These are phyloP conservation scores for Tetracladium setigerum DNA, from an alignment of 495 filamentous ascomycete genomes.

Conservation along the genomic window DNA sequence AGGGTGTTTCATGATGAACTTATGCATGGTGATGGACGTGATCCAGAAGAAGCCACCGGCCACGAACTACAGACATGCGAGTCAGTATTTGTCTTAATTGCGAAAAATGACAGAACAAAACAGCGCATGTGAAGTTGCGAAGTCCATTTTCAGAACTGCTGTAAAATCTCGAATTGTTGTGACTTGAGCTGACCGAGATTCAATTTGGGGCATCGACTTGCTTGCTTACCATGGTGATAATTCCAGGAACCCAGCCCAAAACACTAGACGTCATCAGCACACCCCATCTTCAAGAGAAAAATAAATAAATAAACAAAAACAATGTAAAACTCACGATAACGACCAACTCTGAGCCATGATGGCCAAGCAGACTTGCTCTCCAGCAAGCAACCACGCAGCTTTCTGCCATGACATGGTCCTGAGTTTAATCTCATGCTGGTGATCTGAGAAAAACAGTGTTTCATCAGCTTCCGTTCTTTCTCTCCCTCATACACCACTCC, in stretches of 20 bases:
- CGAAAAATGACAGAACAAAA: no score
- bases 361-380: slow-evolving; percentile 41
- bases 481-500: no score
- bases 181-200: no score
- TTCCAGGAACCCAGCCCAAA: slow-evolving; percentile 38
- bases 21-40: slow-evolving; percentile 39
- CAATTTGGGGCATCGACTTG: no score
- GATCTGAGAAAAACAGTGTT: slow-evolving; percentile 23
- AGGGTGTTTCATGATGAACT: slow-evolving; percentile 40
- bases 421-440: slow-evolving; percentile 38
- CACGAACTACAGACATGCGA: neutral
- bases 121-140: no score
- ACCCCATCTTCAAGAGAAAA: no score
- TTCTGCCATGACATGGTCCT: slow-evolving; percentile 44
- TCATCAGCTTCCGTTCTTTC: no score
- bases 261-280: slow-evolving; percentile 20
- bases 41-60: slow-evolving; percentile 33
- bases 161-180: no score
- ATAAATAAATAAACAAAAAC: no score
- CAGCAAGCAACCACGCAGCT: slow-evolving; percentile 34
- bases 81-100: no score
- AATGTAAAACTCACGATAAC: slow-evolving; percentile 27
- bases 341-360: slow-evolving; percentile 44
- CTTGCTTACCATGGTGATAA: slow-evolving; percentile 29
- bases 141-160: no score